These are phyloP conservation scores for Colletotrichum ledebouriae DNA, from an alignment of 2,329 filamentous ascomycete species.

Conservation along the genomic window DNA sequence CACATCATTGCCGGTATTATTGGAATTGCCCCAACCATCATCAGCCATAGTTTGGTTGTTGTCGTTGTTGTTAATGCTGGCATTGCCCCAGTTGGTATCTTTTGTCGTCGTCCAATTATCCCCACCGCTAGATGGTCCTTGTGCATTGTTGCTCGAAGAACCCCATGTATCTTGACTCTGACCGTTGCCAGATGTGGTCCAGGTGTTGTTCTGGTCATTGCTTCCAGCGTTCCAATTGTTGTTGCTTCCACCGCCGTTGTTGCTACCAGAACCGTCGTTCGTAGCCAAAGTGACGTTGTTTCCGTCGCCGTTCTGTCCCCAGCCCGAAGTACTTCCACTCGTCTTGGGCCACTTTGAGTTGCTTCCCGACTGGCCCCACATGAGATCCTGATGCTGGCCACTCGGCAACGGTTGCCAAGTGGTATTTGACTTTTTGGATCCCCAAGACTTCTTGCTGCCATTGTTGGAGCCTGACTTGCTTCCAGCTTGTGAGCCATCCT, in stretches of 20 bases:
- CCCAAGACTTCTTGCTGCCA: slow-evolving; percentile 39
- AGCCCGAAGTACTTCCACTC: slow-evolving; percentile 12
- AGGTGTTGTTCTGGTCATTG: slow-evolving; percentile 15
- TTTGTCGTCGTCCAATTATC: slow-evolving; percentile 22
- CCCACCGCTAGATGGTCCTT: slow-evolving; percentile 18
- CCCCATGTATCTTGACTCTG: not conserved
- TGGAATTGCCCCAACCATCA: slow-evolving; percentile 22
- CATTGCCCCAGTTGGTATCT: slow-evolving; percentile 20
- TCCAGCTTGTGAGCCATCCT: slow-evolving; percentile 17
- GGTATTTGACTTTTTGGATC: slow-evolving; percentile 35
- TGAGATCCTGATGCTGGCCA: slow-evolving; percentile 38
- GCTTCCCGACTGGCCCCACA: slow-evolving; percentile 17
- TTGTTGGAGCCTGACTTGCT: slow-evolving; percentile 32
- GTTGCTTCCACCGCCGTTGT: slow-evolving; percentile 31
- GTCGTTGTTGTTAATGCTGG: slow-evolving; percentile 27
- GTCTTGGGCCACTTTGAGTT: slow-evolving; percentile 17
- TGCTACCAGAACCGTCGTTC: slow-evolving; percentile 31
- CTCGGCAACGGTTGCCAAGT: slow-evolving; percentile 24
- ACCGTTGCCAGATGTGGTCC: not conserved
- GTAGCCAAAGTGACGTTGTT: slow-evolving; percentile 31
- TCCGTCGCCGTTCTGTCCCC: slow-evolving; percentile 17
- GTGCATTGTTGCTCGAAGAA: not conserved
- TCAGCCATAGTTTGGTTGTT: not conserved
- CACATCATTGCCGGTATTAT: slow-evolving; percentile 2
- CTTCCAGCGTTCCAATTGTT: slow-evolving; percentile 19